These are phyloP conservation scores for Russula abietina DNA, from an alignment of 768 basidiomycete species.

Conservation along the genomic window DNA sequence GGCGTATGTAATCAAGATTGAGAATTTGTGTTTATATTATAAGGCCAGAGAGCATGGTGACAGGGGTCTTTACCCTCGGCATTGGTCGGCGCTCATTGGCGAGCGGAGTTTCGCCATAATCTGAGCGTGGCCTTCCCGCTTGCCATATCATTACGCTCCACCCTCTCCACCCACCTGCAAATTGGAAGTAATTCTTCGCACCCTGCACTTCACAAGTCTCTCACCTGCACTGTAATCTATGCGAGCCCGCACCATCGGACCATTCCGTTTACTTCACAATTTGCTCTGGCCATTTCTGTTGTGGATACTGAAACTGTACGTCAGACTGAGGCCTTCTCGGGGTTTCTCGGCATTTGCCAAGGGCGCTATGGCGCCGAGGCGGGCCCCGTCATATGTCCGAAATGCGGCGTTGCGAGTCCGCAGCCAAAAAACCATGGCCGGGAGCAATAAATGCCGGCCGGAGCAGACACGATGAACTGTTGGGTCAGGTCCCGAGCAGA, in stretches of 20 bases:
- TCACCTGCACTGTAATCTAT: neutral
- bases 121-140: too few relatives aligned
- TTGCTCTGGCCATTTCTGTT: too few relatives aligned
- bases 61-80: too few relatives aligned
- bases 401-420: neutral
- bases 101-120: too few relatives aligned
- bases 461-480: neutral
- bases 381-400: neutral
- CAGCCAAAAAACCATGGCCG: neutral
- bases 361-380: neutral
- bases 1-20: conserved; percentile 21
- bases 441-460: neutral
- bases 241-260: neutral
- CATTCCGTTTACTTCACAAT: neutral
- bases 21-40: too few relatives aligned
- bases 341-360: neutral
- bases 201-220: neutral
- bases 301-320: too few relatives aligned
- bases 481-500: neutral
- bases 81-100: too few relatives aligned
- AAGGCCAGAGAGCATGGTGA: too few relatives aligned
- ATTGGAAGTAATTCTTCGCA: neutral
- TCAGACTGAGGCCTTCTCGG: too few relatives aligned
- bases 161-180: neutral
- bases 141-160: too few relatives aligned